These are phyloP conservation scores for Salvia rosmarinus DNA, from an alignment of 257 asterid species.

Conservation along the genomic window DNA sequence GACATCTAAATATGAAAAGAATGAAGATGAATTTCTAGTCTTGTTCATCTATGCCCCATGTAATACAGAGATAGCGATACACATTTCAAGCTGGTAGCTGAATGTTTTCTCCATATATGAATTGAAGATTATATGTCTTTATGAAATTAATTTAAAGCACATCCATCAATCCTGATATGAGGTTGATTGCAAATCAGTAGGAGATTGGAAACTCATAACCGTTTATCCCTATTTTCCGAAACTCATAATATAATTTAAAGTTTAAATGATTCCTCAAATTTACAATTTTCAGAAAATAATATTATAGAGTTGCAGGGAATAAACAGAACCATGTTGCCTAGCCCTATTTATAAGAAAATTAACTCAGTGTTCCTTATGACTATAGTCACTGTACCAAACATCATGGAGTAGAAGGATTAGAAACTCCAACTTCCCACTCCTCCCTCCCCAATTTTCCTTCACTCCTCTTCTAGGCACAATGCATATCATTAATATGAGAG, in stretches of 20 bases:
- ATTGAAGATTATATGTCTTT: background rate
- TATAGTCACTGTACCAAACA: background rate
- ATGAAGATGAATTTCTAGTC: background rate
- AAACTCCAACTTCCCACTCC: background rate
- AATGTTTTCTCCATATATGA: background rate
- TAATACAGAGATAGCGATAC: background rate
- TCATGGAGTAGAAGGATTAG: background rate
- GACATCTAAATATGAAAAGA: conserved; percentile 1
- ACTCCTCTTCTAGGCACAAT: background rate
- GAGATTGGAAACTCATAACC: too few species aligned
- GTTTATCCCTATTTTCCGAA: too few species aligned
- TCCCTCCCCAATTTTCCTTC: background rate
- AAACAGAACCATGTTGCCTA: background rate
- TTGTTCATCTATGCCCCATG: background rate
- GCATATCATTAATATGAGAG: background rate
- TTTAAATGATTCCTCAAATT: background rate
- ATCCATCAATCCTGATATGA: background rate
- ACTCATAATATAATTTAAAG: too few species aligned
- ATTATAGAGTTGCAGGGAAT: background rate
- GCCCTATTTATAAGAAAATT: background rate
- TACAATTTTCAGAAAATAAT: background rate
- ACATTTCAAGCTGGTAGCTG: background rate
- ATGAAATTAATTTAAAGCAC: background rate
- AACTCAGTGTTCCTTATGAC: background rate
- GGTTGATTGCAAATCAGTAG: background rate